phyloP scores from a whole-genome alignment of 2,329 filamentous ascomycete genomes.

The Pseudopithomyces chartarum region DNA sequence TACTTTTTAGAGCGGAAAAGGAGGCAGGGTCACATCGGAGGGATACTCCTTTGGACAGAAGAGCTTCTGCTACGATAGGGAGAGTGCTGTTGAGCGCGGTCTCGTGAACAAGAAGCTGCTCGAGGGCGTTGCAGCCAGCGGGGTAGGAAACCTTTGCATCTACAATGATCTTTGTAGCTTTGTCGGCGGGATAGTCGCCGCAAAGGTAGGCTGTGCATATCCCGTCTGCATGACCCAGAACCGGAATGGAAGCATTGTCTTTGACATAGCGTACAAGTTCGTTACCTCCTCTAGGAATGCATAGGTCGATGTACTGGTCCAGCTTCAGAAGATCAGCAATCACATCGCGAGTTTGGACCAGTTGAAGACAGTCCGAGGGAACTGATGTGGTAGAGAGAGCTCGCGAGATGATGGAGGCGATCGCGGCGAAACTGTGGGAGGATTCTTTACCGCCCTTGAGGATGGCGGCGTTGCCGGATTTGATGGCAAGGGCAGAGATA shows the following conservation, averaged over 20 bases:
- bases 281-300: slow-evolving; percentile 90
- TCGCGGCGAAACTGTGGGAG: slow-evolving; percentile 90
- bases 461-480: slow-evolving; percentile 96
- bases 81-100: slow-evolving; percentile 69
- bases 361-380: slow-evolving; percentile 85
- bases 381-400: slow-evolving; percentile 76
- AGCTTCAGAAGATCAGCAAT: slow-evolving; percentile 86
- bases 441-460: slow-evolving; percentile 97
- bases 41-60: slow-evolving; percentile 77
- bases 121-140: slow-evolving; percentile 92
- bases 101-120: slow-evolving; percentile 86
- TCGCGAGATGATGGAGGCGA: slow-evolving; percentile 80
- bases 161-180: slow-evolving; percentile 77
- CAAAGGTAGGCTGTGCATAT: slow-evolving; percentile 88
- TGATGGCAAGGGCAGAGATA: slow-evolving; percentile 92
- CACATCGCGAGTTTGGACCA: slow-evolving; percentile 90
- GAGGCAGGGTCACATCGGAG: slow-evolving; percentile 78
- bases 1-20: slow-evolving; percentile 64
- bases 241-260: slow-evolving; percentile 87
- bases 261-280: slow-evolving; percentile 91
- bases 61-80: slow-evolving; percentile 72
- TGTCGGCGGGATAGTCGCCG: slow-evolving; percentile 71
- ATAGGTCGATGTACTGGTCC: slow-evolving; percentile 88
- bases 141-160: slow-evolving; percentile 96
- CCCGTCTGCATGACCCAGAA: slow-evolving; percentile 94